Base-by-base conservation (phyloP, 805 yeast genomes). In the Ogataea philodendri region DNA sequence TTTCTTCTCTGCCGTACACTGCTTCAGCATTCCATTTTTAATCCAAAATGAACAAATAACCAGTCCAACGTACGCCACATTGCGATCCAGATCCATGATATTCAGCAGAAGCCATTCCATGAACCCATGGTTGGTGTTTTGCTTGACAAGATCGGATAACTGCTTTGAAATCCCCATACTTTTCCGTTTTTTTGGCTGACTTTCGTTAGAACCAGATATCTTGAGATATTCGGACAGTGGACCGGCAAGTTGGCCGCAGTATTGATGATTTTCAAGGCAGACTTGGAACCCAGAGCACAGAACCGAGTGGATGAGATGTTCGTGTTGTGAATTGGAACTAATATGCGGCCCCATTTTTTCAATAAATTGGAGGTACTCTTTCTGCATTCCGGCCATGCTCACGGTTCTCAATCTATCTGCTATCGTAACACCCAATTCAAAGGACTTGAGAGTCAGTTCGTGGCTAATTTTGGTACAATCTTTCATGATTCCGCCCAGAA, bases 281-380 rank as follows among this genome's bases (percentile, higher is more conserved):
- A 29, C 15, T 18, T 35, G 33, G 21, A 28, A 15, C 9, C 33
- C 39, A 10, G 22, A 29, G 24, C 39, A 28, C 22, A 35, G 20
- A 5, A 29, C 25, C 14, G 22, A 14, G 22, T 29, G 39, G n/a
- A n/a, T n/a, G n/a, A n/a, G n/a, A n/a, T n/a, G n/a, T n/a, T n/a
- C n/a, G n/a, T n/a, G n/a, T n/a, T n/a, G n/a, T n/a, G n/a, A n/a
- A n/a, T n/a, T n/a, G n/a, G n/a, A n/a, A n/a, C n/a, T n/a, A n/a
- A n/a, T n/a, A n/a, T n/a, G n/a, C n/a, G n/a, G n/a, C n/a, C n/a
- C n/a, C n/a, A n/a, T n/a, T n/a, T n/a, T 15, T n/a, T 7, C 15
- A 21, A 33, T 20, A 22, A 33, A 33, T 14, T 7, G 18, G 26
- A 21, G 15, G 14, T 26, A 8, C 13, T 26, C 37, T 7, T 9